Conservation (phyloP, 1,284 basidiomycete genomes). For the Puccinia brachypodii region DNA sequence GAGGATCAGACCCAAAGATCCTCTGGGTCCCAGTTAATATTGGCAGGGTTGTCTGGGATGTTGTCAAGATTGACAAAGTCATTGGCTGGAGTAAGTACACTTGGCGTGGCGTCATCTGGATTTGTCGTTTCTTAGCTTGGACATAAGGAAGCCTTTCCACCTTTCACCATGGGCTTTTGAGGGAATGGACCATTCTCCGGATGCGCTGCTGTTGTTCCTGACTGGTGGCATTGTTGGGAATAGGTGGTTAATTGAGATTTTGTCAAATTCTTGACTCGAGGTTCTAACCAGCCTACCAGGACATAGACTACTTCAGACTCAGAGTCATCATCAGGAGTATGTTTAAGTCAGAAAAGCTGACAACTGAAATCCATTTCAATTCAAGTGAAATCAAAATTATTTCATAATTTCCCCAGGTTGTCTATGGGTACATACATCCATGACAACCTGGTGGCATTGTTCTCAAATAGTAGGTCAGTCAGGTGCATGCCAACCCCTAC, state of each 20-base stretch:
- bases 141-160: conserved; percentile 27
- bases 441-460: too few relatives aligned
- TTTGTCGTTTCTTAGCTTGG: neutral
- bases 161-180: neutral
- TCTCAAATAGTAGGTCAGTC: neutral
- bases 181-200: conserved; percentile 1
- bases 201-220: neutral
- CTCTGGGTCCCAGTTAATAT: too few relatives aligned
- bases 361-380: neutral
- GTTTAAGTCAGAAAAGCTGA: too few relatives aligned
- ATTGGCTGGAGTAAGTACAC: conserved; percentile 9
- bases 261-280: neutral
- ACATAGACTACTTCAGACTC: neutral
- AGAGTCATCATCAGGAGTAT: neutral
- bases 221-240: neutral
- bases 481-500: neutral
- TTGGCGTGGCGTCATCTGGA: conserved; percentile 11
- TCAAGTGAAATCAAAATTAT: neutral
- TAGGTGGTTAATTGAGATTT: neutral
- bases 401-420: neutral
- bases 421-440: neutral
- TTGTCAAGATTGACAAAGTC: too few relatives aligned
- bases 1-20: too few relatives aligned
- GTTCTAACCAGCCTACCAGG: neutral
- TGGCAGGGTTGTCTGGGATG: too few relatives aligned